Base-by-base conservation (phyloP, 805 yeast species). In the Wickerhamomyces ciferrii region DNA sequence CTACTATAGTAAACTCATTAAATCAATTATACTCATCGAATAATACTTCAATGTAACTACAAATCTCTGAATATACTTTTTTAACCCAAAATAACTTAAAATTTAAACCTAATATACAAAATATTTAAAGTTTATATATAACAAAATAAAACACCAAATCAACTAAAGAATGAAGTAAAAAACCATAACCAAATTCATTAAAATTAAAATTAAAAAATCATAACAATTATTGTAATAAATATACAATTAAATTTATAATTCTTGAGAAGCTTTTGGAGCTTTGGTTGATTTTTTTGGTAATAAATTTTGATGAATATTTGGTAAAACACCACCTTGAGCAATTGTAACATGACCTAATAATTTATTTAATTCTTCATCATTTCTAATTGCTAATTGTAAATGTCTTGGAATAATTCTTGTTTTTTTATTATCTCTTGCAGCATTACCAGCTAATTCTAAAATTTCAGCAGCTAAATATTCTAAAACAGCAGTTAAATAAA, bases 291-390 rank as follows among this genome's bases (percentile, higher is more conserved):
- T 83, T 76, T 84, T 79, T 71, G 92, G 91, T 65, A 91, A 83
- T 71, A 91, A 84, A 78, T 84, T 84, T 75, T 84, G 89, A 77
- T 88, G 96, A 69, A 90, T 87, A 84, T 89, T 88, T 78, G 97
- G 97, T 73, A 91, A 81, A 63, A 92, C 97, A 87, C 97, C 97
- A 84, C 97, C 97, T 75, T 90, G 96, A 59, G 97, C 96, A 63
- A 91, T 90, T 53, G 96, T 90, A 55, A 91, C 97, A 69, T 88
- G 87, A 51, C 82, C 80, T 57, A 90, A 79, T 62, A 90, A 81
- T 71, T 87, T 88, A 84, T 90, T 89, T 71, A 91, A 80, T 75
- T 91, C 97, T 74, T 91, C 97, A 79, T 91, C 97, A 67, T 90
- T 90, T 81, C 97, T 87, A 79, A 91, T 89, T 70, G 97, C 97